Evolutionary conservation across 2,329 filamentous ascomycete species (phyloP), one percentile per base, ranked within the genome.

Genomic region (Emericellopsis cladophorae): DNA sequence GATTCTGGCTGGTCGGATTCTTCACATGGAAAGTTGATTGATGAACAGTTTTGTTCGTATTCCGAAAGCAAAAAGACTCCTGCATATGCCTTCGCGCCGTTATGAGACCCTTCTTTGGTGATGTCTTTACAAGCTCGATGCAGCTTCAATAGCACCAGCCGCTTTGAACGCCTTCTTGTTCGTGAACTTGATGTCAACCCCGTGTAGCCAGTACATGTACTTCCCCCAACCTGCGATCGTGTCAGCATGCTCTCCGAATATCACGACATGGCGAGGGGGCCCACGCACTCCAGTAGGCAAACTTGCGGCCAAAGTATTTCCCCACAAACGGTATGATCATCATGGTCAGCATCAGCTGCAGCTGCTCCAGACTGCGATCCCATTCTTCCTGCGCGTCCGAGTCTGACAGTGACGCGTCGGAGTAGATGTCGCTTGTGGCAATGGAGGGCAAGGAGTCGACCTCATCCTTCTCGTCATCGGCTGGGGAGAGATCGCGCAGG

Each of bases 371-470:
- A 53, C 85, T 94, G 54, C 89, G 85, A 53, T 90, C 83, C 92
- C 92, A 98, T 64, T 98, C 90, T 45, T 76, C 76, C 61, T 98
- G 90, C 9, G 92, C 92, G 57, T 96, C 90, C 32, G 84, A 87
- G 45, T 82, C 69, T 3, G 26, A 29, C 26, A 29, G 26, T 29
- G 26, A 29, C 45, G 71, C 68, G 39, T 82, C 76, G 26, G 66
- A 68, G 49, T 68, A 68, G 39, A 65, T 52, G 31, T 81, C 77
- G 39, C 71, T 72, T 47, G 68, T 74, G 15, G 72, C 72, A 37
- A 71, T 65, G 41, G 79, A 82, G 18, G 79, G 76, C 18, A 83
- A 68, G 41, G 77, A 80, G 56, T 79, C 76, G 50, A 81, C 53
- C 6, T 80, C 76, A 48, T 76, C 72, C 42, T 44, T 49, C 43